Conservation (phyloP, 208 protist genomes). For the Trypanosoma theileri region DNA sequence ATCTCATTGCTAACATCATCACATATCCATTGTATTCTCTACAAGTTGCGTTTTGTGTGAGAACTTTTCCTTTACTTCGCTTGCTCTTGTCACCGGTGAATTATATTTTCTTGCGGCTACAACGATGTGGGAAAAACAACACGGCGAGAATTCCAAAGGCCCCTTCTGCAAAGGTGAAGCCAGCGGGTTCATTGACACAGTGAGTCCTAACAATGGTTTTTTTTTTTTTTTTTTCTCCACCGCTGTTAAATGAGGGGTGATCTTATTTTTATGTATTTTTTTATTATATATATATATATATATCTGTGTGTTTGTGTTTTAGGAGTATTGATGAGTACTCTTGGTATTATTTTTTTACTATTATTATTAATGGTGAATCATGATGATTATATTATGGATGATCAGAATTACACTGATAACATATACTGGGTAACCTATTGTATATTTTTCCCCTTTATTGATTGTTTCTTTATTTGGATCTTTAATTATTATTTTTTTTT, state of each 20-base stretch:
- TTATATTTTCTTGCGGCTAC: not conserved
- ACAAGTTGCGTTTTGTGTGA: conserved; percentile 50
- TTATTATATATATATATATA: not conserved
- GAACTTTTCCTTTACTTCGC: conserved; percentile 34
- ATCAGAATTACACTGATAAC: no score
- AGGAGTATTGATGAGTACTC: no score
- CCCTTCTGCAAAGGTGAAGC: conserved; percentile 16
- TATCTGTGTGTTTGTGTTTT: no score
- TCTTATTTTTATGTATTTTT: conserved; percentile 5
- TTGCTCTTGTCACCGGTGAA: not conserved
- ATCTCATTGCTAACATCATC: conserved; percentile 55
- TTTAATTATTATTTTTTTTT: no score
- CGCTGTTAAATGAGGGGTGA: not conserved
- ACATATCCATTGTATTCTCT: conserved; percentile 53
- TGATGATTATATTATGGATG: no score
- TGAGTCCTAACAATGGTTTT: not conserved
- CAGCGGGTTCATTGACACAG: conserved; percentile 9
- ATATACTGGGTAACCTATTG: no score
- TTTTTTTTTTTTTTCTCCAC: not conserved
- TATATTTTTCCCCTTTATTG: no score
- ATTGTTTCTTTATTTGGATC: no score
- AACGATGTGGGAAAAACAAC: not conserved
- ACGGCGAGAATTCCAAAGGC: conserved; percentile 29
- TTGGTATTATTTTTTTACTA: no score
- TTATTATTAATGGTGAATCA: no score